These are phyloP conservation scores for Tritrichomonas foetus DNA, from an alignment of 208 protist genomes.

Conservation along the genomic window DNA sequence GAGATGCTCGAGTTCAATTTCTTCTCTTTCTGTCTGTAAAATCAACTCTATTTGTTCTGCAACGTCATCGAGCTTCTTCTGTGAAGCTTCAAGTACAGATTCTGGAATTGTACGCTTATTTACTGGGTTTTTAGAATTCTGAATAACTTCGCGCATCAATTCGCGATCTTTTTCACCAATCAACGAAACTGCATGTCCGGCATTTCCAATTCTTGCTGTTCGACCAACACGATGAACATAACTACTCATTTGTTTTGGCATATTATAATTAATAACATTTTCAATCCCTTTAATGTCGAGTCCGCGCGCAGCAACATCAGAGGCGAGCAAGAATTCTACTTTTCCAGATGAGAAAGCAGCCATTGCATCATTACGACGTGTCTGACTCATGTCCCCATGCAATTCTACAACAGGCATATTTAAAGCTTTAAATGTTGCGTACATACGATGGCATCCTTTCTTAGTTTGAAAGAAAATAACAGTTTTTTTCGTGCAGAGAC, in stretches of 20 bases:
- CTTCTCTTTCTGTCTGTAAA: conserved; percentile 22
- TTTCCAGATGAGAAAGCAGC: conserved; percentile 27
- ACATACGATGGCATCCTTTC: conserved; percentile 43
- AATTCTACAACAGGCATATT: conserved; percentile 46
- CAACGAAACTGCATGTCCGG: conserved; percentile 57
- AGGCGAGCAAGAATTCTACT: conserved; percentile 54
- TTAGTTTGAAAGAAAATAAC: conserved; percentile 48
- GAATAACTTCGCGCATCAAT: not conserved
- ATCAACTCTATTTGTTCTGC: not conserved
- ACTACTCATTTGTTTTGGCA: conserved; percentile 53
- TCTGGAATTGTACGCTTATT: conserved; percentile 5
- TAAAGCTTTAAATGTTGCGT: conserved; percentile 44
- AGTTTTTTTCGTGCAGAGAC: conserved; percentile 34
- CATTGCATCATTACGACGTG: conserved; percentile 42
- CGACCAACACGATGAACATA: conserved; percentile 61
- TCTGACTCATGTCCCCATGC: conserved; percentile 51
- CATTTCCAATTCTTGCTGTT: conserved; percentile 55
- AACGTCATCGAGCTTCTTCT: not conserved
- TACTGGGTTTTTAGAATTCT: not conserved
- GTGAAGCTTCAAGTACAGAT: not conserved
- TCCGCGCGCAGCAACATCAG: conserved; percentile 57
- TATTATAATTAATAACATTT: conserved; percentile 65
- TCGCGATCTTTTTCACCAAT: conserved; percentile 53
- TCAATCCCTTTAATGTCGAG: conserved; percentile 64
- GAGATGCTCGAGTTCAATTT: not conserved